Percentiles rank a stretch among this genome's conserved stretches.
These are phyloP conservation scores for Punctularia strigosozonata DNA, from an alignment of 768 basidiomycete species.

Conservation along the genomic window DNA sequence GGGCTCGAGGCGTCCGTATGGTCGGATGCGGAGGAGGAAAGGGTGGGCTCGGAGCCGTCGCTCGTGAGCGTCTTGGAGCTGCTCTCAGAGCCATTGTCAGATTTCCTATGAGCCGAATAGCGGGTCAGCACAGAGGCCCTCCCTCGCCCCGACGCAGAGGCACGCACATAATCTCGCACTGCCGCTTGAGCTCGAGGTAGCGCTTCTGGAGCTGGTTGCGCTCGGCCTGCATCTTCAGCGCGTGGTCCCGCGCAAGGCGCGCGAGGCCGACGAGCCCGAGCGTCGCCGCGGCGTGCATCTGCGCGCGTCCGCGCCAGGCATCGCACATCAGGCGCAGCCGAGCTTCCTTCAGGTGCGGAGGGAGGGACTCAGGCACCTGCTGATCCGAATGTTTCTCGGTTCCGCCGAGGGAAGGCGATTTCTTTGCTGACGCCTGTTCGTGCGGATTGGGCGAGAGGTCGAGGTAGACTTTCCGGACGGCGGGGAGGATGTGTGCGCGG, in stretches of 20 bases:
- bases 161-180: too few relatives aligned
- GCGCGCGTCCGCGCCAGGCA: constrained; percentile 21
- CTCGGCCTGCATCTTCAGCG: constrained; percentile 17
- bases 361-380: constrained; percentile 9
- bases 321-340: constrained; percentile 14
- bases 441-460: constrained; percentile 20
- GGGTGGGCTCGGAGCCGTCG: too few relatives aligned
- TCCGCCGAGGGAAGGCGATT: not conserved
- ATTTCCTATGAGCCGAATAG: too few relatives aligned
- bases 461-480: constrained; percentile 44
- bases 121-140: too few relatives aligned
- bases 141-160: too few relatives aligned
- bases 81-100: too few relatives aligned
- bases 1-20: too few relatives aligned
- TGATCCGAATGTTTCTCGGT: constrained; percentile 5
- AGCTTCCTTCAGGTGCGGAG: constrained; percentile 16
- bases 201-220: constrained; percentile 14
- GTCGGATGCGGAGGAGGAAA: too few relatives aligned
- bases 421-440: too few relatives aligned
- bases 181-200: constrained; percentile 15
- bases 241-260: constrained; percentile 16
- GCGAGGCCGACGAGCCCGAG: constrained; percentile 20
- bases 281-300: constrained; percentile 18
- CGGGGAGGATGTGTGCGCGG: constrained; percentile 43
- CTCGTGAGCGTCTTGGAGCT: too few relatives aligned